Percentiles rank a stretch among this genome's conserved stretches.
phyloP scores from a whole-genome alignment of 345 rosid genomes.

The Noccaea bulbosa region DNA sequence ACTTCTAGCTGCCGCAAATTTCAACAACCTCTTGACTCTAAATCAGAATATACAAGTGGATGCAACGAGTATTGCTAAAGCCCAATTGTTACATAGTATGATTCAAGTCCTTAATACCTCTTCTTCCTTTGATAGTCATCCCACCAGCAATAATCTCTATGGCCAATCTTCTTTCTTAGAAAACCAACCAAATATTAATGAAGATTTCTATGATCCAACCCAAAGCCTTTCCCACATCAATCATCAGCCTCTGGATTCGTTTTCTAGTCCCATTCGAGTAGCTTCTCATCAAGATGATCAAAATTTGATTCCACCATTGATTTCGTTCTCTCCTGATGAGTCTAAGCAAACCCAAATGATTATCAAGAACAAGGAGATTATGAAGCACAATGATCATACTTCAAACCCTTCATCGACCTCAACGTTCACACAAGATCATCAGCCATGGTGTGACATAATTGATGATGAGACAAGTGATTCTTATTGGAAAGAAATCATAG shows the following conservation, averaged over 20 bases:
- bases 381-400: conserved; percentile 40
- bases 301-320: conserved; percentile 50
- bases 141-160: conserved; percentile 39
- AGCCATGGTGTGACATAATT: conserved; percentile 42
- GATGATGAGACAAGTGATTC: conserved; percentile 60
- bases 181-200: conserved; percentile 37
- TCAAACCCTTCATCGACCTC: conserved; percentile 65
- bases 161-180: conserved; percentile 41
- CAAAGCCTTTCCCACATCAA: conserved; percentile 42
- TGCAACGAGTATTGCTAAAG: conserved; percentile 58
- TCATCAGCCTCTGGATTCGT: conserved; percentile 40
- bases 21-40: conserved; percentile 49
- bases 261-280: conserved; percentile 23
- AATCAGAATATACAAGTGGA: conserved; percentile 50
- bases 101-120: conserved; percentile 49
- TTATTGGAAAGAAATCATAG: conserved; percentile 64
- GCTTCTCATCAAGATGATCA: conserved; percentile 29
- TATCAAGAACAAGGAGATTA: conserved; percentile 33
- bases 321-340: conserved; percentile 50
- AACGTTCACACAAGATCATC: conserved; percentile 57
- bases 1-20: conserved; percentile 60
- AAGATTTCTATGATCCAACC: conserved; percentile 35
- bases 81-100: conserved; percentile 57
- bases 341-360: conserved; percentile 35
- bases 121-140: conserved; percentile 36